Base-by-base conservation (phyloP, 1,284 basidiomycete species). In the Pseudozyma sp. region DNA sequence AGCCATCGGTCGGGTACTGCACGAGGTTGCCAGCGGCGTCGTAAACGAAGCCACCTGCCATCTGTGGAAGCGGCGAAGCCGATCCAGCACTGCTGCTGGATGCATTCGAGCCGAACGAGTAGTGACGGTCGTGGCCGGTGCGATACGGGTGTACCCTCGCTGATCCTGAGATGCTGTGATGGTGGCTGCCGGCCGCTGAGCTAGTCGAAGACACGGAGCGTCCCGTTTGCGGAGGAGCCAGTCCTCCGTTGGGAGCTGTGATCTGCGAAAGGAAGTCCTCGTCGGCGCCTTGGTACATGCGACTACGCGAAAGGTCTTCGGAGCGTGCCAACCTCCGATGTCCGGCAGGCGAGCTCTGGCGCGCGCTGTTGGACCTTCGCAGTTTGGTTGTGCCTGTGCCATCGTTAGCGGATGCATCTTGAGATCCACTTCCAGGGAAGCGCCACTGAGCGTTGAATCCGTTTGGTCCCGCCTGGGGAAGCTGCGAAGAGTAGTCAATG, bases 211-310 rank as follows among this genome's bases (percentile, higher is more conserved):
- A 75, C 3, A 66, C 64, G 11, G 60, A 61, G 46, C 69, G 56
- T 4, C 65, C 70, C 6, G 69, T 46, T 30, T 65, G 56, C 10
- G 79, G 79, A 29, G 79, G 79, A 14, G 78, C 79, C 33, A 81
- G 68, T 10, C 71, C 68, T 10, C 79, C 79, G 37, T 81, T 69
- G 14, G 78, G 74, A 7, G 76, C 74, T 2, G 79, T 81, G 64
- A 81, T 79, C 52, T 73, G 59, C 13, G 58, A 42, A 2, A 80
- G 55, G 54, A 78, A 81, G 40, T 80, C 71, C 29, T 59, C 70
- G 19, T 61, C 57, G 11, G 63, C 52, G 16, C 77, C 71, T 60
- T 65, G 66, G 16, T 58, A 67, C 55, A 69, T 56, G 30, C 77
- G 70, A 14, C 70, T 65, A 31, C 68, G 50, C 5, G 75, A 75